These are phyloP conservation scores for Myxozyma vanderwaltii DNA, from an alignment of 805 yeast genomes.

Conservation along the genomic window DNA sequence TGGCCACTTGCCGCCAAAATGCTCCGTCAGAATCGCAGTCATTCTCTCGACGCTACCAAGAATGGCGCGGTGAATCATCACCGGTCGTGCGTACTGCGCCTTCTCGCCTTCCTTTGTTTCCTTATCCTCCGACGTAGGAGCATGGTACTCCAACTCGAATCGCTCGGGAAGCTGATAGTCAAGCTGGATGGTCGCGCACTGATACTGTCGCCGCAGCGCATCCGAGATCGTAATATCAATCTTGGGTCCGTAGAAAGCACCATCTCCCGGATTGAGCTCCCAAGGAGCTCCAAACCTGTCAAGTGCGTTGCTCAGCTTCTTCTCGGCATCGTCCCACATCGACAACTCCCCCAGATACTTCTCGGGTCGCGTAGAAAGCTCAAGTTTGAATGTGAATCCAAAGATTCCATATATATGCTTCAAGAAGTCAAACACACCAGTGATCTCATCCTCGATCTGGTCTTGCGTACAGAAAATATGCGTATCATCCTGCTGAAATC, in stretches of 20 bases:
- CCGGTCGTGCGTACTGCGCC: slow-evolving; percentile 74
- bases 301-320: slow-evolving; percentile 60
- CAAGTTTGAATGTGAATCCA: slow-evolving; percentile 63
- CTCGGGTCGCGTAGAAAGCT: slow-evolving; percentile 82
- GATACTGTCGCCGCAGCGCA: slow-evolving; percentile 78
- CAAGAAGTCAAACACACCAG: slow-evolving; percentile 68
- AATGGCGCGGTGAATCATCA: slow-evolving; percentile 99
- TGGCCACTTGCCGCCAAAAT: slow-evolving; percentile 99
- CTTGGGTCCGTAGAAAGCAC: slow-evolving; percentile 71
- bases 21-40: slow-evolving; percentile 98
- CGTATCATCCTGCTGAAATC: slow-evolving; percentile 98
- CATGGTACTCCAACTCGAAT: slow-evolving; percentile 67
- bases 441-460: slow-evolving; percentile 76
- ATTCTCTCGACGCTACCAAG: slow-evolving; percentile 98
- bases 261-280: slow-evolving; percentile 86
- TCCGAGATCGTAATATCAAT: slow-evolving; percentile 85
- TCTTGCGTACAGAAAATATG: slow-evolving; percentile 85
- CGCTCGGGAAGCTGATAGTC: slow-evolving; percentile 92
- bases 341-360: slow-evolving; percentile 73
- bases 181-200: slow-evolving; percentile 91
- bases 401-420: slow-evolving; percentile 73
- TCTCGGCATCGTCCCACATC: slow-evolving; percentile 85
- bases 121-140: slow-evolving; percentile 40
- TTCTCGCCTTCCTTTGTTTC: slow-evolving; percentile 43
- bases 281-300: slow-evolving; percentile 59